These are phyloP conservation scores for Asterochloris sp. DNA, from an alignment of 139 green algal species.

Conservation along the genomic window DNA sequence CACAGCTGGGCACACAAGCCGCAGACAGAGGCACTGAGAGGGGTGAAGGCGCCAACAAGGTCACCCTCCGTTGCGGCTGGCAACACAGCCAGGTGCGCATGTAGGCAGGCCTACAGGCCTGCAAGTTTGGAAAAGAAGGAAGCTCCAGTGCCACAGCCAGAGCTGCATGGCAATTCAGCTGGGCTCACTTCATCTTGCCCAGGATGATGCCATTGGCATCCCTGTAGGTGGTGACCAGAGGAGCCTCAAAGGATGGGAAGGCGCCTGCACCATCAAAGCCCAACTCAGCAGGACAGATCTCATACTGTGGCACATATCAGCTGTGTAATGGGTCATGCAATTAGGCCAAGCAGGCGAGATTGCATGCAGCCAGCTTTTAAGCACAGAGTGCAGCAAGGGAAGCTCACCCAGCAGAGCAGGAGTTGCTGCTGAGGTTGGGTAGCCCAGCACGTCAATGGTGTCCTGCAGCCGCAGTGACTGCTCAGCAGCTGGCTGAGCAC, in stretches of 20 bases:
- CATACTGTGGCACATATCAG: no score
- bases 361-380: not conserved
- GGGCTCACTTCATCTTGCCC: slow-evolving; percentile 13
- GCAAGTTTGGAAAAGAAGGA: no score
- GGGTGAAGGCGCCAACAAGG: no score
- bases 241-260: slow-evolving; percentile 6
- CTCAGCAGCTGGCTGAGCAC: not conserved
- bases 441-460: slow-evolving; percentile 17
- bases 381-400: not conserved
- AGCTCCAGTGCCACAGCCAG: no score
- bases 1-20: no score
- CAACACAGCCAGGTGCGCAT: no score
- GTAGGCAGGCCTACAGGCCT: no score
- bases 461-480: not conserved
- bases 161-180: no score
- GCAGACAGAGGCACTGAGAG: no score
- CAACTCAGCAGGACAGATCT: no score
- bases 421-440: slow-evolving; percentile 13
- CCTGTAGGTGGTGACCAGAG: slow-evolving; percentile 8
- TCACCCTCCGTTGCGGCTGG: no score
- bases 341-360: not conserved
- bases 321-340: not conserved
- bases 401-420: slow-evolving; percentile 5
- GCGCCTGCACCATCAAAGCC: not conserved
- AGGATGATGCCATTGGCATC: slow-evolving; percentile 23